phyloP scores from a whole-genome alignment of 345 rosid genomes.

The Aquilaria malaccensis region DNA sequence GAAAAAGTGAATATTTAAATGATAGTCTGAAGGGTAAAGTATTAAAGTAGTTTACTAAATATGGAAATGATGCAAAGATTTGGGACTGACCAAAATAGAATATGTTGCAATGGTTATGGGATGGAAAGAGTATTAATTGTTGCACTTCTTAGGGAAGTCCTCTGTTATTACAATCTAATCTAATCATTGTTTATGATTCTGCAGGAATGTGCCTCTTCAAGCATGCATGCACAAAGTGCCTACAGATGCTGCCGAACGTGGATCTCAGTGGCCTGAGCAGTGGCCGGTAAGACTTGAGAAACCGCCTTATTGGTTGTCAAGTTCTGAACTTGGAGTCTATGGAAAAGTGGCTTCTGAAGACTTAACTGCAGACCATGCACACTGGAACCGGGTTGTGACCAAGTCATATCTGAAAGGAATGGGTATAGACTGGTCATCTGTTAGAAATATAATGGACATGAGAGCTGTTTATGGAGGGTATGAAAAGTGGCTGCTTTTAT shows the following conservation, averaged over 20 bases:
- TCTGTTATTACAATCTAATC: slow-evolving; percentile 7
- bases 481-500: slow-evolving; percentile 13
- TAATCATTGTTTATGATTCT: slow-evolving; percentile 2
- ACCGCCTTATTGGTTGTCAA: slow-evolving; percentile 71
- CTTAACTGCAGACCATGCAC: slow-evolving; percentile 57
- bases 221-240: slow-evolving; percentile 85
- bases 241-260: slow-evolving; percentile 43
- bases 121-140: too few relatives aligned
- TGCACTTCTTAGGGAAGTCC: too few relatives aligned
- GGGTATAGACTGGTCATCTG: slow-evolving; percentile 73
- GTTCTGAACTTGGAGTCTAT: slow-evolving; percentile 76
- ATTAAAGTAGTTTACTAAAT: too few relatives aligned
- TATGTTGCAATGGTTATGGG: too few relatives aligned
- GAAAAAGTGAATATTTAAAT: too few relatives aligned
- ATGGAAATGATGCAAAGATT: too few relatives aligned
- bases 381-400: slow-evolving; percentile 83
- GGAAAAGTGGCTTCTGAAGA: slow-evolving; percentile 86
- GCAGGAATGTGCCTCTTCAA: slow-evolving; percentile 74
- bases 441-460: slow-evolving; percentile 95
- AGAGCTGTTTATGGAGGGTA: slow-evolving; percentile 89
- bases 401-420: slow-evolving; percentile 67
- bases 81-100: too few relatives aligned
- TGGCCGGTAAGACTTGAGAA: slow-evolving; percentile 80
- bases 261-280: slow-evolving; percentile 86
- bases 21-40: too few relatives aligned